Base-by-base conservation (phyloP, 2,329 filamentous ascomycete species). In the Aureobasidium sp. region DNA sequence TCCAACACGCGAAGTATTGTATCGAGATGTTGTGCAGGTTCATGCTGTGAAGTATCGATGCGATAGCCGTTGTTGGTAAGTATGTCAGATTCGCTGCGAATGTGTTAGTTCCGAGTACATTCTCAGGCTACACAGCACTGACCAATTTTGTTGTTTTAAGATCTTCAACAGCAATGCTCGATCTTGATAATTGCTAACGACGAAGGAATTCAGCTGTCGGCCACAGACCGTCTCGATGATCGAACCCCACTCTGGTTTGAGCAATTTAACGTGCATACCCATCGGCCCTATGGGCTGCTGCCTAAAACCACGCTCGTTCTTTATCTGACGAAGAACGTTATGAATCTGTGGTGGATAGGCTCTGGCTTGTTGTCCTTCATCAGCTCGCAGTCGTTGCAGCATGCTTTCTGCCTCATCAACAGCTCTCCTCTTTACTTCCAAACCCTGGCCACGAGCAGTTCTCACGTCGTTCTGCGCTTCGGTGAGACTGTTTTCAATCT, bases 211-310 rank as follows among this genome's bases (percentile, higher is more conserved):
- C 36, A 97, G 77, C 0, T 77, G 79, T 3, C 74, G 75, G n/a
- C 90, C 90, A 50, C 96, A 81, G 1, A 84, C 84, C 65, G 83
- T 88, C 71, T 99, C 94, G 15, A 99, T 74, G 47, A 96, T 85
- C 0, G 84, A 82, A 1, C 87, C 88, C 94, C 94, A 99, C 68
- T 90, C 82, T 0, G 90, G 88, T 67, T 93, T 87, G 39, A 85
- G 77, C 27, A 99, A 78, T 66, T 85, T 86, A 57, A 99, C 81
- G 69, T 94, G 84, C 27, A 85, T 79, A 34, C 92, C 94, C 15
- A 97, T 79, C 0, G 94, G 94, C 0, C 94, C 94, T 37, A 97
- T 79, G 2, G 94, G 94, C 65, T 82, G 87, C 47, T 83, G 77
- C 27, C 79, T 77, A 70, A 95, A 97, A 0, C 85, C 80, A 2